Percentiles rank a stretch among this genome's conserved stretches.
These are phyloP conservation scores for Sporothrix globosa DNA, from an alignment of 2,329 filamentous ascomycete species.

Conservation along the genomic window DNA sequence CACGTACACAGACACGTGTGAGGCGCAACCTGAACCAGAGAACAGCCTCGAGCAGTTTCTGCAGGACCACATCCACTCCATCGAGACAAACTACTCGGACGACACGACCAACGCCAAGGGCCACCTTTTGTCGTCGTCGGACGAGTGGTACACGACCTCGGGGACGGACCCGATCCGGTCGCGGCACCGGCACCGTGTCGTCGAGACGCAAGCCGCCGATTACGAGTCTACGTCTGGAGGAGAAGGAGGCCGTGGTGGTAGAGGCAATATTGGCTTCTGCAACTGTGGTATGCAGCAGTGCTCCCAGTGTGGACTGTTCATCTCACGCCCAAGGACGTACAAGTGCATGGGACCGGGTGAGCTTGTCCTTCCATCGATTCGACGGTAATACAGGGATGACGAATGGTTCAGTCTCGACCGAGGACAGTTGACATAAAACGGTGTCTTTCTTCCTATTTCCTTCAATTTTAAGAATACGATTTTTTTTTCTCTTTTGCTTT, in stretches of 20 bases:
- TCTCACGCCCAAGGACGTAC: conserved; percentile 28
- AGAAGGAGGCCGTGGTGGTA: no score
- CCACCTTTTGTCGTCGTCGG: not conserved
- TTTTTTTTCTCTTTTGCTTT: not conserved
- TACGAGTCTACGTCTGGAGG: not conserved
- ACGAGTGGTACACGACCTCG: conserved; percentile 29
- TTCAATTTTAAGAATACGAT: not conserved
- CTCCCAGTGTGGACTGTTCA: conserved; percentile 28
- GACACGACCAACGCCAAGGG: not conserved
- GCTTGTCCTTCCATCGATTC: not conserved
- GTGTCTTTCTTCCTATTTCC: not conserved
- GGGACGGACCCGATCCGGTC: conserved; percentile 48
- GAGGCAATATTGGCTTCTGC: conserved; percentile 10
- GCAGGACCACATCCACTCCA: conserved; percentile 19
- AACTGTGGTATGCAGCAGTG: conserved; percentile 33
- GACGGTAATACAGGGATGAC: not conserved
- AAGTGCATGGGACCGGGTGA: conserved; percentile 12
- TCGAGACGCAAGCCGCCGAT: not conserved
- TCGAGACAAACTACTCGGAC: conserved; percentile 11
- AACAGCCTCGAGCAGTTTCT: conserved; percentile 19
- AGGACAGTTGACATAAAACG: not conserved
- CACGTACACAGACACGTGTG: no score
- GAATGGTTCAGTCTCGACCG: not conserved
- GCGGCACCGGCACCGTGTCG: conserved; percentile 66
- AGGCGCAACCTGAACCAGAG: no score